These are phyloP conservation scores for Conticribra weissflogii DNA, from an alignment of 108 stramenopile species.

Conservation along the genomic window DNA sequence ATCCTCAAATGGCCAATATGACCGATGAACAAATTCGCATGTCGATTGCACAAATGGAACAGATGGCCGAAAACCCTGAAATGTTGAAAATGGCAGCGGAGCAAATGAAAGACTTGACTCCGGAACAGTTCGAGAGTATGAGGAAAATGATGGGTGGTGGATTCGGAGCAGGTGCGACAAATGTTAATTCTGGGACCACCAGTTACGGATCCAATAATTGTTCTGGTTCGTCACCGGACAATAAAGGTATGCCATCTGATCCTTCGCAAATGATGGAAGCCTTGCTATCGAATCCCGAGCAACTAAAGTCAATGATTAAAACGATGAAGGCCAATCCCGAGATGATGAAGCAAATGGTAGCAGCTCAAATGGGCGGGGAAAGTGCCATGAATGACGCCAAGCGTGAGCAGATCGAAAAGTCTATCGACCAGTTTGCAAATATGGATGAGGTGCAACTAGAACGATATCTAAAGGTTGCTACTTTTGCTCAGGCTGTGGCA, in stretches of 20 bases:
- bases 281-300: constrained; percentile 61
- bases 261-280: constrained; percentile 63
- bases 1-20: constrained; percentile 76
- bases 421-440: constrained; percentile 62
- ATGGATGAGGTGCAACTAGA: constrained; percentile 77
- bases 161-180: background rate
- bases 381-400: constrained; percentile 42
- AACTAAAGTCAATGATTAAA: constrained; percentile 64
- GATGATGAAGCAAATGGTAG: constrained; percentile 62
- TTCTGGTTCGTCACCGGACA: constrained; percentile 2
- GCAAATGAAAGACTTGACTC: constrained; percentile 66
- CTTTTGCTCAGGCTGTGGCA: constrained; percentile 50
- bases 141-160: constrained; percentile 31
- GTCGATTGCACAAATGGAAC: constrained; percentile 68
- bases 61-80: constrained; percentile 71
- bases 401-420: constrained; percentile 59
- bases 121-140: constrained; percentile 60
- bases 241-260: constrained; percentile 30
- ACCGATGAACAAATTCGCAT: constrained; percentile 64
- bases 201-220: constrained; percentile 1
- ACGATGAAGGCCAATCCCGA: constrained; percentile 79
- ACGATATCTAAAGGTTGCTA: constrained; percentile 54
- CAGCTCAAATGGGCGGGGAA: constrained; percentile 19
- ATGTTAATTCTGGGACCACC: background rate
- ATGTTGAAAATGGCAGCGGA: constrained; percentile 76